Evolutionary conservation across 306 rosid species (phyloP), one percentile per base, ranked within the genome.

Genomic region (Quercus glauca): DNA sequence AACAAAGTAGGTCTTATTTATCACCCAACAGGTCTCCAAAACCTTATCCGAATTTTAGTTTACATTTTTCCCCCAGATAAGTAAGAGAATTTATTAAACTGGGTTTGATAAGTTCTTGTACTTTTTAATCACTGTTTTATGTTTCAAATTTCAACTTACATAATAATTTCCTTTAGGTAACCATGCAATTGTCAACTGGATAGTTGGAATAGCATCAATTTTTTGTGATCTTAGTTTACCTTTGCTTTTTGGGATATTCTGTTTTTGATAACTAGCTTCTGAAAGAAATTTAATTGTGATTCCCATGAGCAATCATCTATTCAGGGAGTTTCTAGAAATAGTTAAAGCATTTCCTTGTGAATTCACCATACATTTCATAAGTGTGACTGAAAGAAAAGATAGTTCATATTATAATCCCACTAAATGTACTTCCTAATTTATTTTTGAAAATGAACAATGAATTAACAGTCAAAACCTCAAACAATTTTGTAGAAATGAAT

Each of bases 21-120:
- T 61, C 57, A 64, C 78, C 78, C 73, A 55, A 73, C 63, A 51
- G 55, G 25, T 56, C 17, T 51, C 28, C 65, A 58, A 59, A 65
- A 65, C 76, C 75, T 60, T 75, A 18, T 17, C 20, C 3, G 17
- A 12, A 49, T 35, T 35, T 35, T 35, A 3, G 20, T 68, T 10
- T 35, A 12, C 17, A 49, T 68, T 33, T 19, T 67, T 67, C 10
- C 12, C 65, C 4, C 15, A n/a, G 65, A 23, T 5, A 33, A 19
- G 51, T 19, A 68, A 9, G 71, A 65, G 72, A 19, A 35, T 35
- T 33, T 6, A 35, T 68, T 35, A 35, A 8, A 35, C 17, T n/a
- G 26, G 72, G 7, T 58, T 53, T 23, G 37, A 31, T 53, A 23
- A 14, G 35, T 13, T 55, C 35, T 12, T 76, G 52, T 5, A 76